Base-by-base conservation (phyloP, 1,284 basidiomycete genomes). In the Hemileia vastatrix region DNA sequence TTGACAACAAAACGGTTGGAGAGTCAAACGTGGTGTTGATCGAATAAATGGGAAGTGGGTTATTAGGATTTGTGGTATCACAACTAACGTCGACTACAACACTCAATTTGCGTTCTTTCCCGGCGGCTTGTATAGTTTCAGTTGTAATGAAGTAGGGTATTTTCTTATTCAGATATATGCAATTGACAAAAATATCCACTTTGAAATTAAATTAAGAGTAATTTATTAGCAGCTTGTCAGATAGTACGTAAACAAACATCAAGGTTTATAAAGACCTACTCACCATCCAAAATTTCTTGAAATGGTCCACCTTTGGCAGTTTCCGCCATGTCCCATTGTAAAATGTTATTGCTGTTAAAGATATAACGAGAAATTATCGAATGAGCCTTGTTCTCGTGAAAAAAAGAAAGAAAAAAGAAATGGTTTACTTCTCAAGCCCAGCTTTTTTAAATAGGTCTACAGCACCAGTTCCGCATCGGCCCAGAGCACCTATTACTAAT, bases 151-250 rank as follows among this genome's bases (percentile, higher is more conserved):
- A 98, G 57, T 52, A 82, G 13, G 93, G 91, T 70, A 98, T 98
- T 67, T 83, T 80, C 57, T 86, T 83, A 56, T 84, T 86, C 65
- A 99, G 86, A 79, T 99, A 98, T 78, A 99, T 99, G 83, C 95
- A 98, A 81, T 99, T 99, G 81, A 99, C 85, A 73, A 99, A 97
- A 74, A 99, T 86, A 79, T 99, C 95, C 67, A 92, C 94, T 61
- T 43, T 43, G 23, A 19, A 23, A 13, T 13, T 45, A 2, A 32
- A 53, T 52, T 21, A 2, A 32, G 21, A 19, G 24, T n/a, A 21
- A 45, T 45, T 19, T 6, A 54, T 2, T 6, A 27, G 36, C n/a
- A 23, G 33, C 11, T 2, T 18, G 13, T 15, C n/a, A 47, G 19
- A 15, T 45, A 1, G 52, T 33, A n/a, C 2, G 40, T 44, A 27